Evolutionary conservation across 1,139 yeast species (phyloP), one percentile per base, ranked within the genome.

Genomic region (Saccharomycopsis hybrid): DNA sequence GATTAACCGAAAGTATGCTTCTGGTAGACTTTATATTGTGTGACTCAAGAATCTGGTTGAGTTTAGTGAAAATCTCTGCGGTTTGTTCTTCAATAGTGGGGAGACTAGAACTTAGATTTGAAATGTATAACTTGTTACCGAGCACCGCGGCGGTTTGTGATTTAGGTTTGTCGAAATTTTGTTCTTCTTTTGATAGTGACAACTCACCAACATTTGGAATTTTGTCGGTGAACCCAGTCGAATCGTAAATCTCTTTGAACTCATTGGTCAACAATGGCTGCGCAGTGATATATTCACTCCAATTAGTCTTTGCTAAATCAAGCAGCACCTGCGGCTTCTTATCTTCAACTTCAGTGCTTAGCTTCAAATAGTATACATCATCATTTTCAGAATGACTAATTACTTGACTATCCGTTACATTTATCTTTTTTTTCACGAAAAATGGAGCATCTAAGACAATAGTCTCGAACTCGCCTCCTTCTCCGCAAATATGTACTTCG

Each of bases 401-500:
- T 1, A 77, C 64, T 32, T 68, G 63, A 32, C 68, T 61, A 2
- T 72, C 68, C 0, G 63, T 66, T 24, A 86, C 67, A 18, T 67
- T 70, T 45, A 90, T 64, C 53, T 67, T 71, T 47, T 79, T 78
- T 24, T 60, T 52, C 39, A 68, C 69, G 66, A 92, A 92, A 54
- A 86, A 81, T 0, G 96, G 95, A 2, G 95, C 86, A 65, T 92
- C 97, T 32, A 92, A 71, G 2, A 92, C 97, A 57, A 90, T 70
- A 0, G 96, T 84, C 63, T 92, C 98, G 64, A 89, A 92, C 65
- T 92, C 98, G 1, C 98, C 98, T 25, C 98, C 98, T 69, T 92
- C 98, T 5, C 98, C 98, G 69, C 98, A 92, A 0, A 92, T 80
- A 64, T 92, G 97, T 7, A 90, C 86, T 1, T 90, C 95, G 64